A percentile compares a stretch with the other conserved stretches of the same genome.
Conservation (phyloP, 140 eudicot species). For the Stevia rebaudiana region DNA sequence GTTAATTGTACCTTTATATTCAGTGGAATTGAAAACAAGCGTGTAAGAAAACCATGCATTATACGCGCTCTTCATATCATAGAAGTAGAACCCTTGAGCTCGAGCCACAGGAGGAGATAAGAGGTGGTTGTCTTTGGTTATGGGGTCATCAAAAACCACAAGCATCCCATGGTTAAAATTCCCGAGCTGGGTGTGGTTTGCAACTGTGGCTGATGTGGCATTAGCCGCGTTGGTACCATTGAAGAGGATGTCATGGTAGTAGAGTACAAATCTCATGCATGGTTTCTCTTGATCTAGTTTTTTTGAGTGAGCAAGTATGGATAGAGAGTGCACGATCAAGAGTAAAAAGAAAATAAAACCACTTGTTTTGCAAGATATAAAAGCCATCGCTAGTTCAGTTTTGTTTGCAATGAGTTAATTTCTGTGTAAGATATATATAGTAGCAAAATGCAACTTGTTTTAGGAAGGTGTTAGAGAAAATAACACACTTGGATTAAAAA, state of each 20-base stretch:
- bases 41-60: slow-evolving; percentile 58
- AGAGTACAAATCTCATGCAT: slow-evolving; percentile 46
- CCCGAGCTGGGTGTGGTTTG: slow-evolving; percentile 32
- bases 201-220: slow-evolving; percentile 47
- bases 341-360: slow-evolving; percentile 15
- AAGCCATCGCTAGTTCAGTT: slow-evolving; percentile 19
- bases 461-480: too few relatives aligned
- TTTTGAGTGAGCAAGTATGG: slow-evolving; percentile 9
- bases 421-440: slow-evolving; percentile 5
- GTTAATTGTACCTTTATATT: slow-evolving; percentile 44
- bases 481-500: too few relatives aligned
- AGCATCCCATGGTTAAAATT: slow-evolving; percentile 37
- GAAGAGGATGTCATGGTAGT: slow-evolving; percentile 55
- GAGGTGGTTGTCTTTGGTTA: slow-evolving; percentile 47
- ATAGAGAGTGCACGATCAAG: slow-evolving; percentile 4
- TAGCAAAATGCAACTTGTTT: background rate
- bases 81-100: slow-evolving; percentile 59
- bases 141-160: slow-evolving; percentile 59
- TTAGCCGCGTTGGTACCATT: slow-evolving; percentile 37
- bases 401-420: background rate
- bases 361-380: background rate
- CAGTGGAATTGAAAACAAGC: slow-evolving; percentile 40
- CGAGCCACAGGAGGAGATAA: slow-evolving; percentile 48
- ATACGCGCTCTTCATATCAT: slow-evolving; percentile 38
- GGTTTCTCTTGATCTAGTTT: slow-evolving; percentile 24